A percentile compares a stretch with the other conserved stretches of the same genome.
Evolutionary conservation across 345 rosid species (phyloP).

Genomic region (Eucalyptus tenuipes): DNA sequence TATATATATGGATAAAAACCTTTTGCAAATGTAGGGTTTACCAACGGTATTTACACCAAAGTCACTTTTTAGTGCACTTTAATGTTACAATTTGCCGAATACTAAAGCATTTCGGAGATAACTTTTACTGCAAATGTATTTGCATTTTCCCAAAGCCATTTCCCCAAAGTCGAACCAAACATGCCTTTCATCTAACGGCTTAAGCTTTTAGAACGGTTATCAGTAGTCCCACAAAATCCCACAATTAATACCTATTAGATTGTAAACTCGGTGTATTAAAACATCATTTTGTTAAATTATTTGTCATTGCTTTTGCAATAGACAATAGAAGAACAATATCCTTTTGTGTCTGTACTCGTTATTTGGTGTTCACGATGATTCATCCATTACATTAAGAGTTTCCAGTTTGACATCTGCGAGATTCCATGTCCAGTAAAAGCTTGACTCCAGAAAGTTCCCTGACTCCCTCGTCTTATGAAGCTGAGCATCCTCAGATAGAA

Average conservation of each 20-base stretch:
- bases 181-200: too few relatives aligned
- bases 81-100: too few relatives aligned
- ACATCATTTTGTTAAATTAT: neutral
- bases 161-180: too few relatives aligned
- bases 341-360: neutral
- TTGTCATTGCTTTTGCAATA: neutral
- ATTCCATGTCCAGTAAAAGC: neutral
- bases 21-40: too few relatives aligned
- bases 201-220: too few relatives aligned
- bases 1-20: too few relatives aligned
- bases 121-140: fast-evolving
- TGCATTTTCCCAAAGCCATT: too few relatives aligned
- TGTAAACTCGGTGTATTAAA: neutral
- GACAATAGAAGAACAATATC: neutral
- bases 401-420: neutral
- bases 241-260: too few relatives aligned
- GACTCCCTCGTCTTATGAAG: neutral
- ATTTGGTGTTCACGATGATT: neutral
- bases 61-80: too few relatives aligned
- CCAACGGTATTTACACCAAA: too few relatives aligned
- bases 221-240: too few relatives aligned
- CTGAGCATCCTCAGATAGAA: neutral
- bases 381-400: neutral
- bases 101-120: fast-evolving
- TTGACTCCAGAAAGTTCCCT: neutral